phyloP scores from a whole-genome alignment of 2,329 filamentous ascomycete species.

The Trichoderma endophyticum region DNA sequence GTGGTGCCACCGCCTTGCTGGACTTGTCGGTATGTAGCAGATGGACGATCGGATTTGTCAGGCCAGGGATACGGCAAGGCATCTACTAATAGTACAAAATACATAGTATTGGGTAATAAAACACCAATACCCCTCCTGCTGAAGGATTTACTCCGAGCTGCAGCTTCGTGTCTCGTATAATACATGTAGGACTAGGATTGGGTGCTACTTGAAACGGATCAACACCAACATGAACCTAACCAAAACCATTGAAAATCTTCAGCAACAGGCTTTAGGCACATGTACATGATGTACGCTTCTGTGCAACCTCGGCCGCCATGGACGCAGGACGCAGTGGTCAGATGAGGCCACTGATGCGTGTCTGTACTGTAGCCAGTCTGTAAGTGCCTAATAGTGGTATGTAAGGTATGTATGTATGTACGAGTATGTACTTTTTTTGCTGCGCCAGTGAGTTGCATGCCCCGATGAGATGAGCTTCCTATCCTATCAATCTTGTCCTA shows the following conservation, averaged over 20 bases:
- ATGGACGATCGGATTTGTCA: neutral
- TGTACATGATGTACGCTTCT: neutral
- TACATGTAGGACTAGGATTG: neutral
- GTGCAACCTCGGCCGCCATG: neutral
- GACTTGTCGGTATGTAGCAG: neutral
- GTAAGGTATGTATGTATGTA: neutral
- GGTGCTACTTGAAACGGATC: neutral
- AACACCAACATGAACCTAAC: neutral
- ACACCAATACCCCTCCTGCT: neutral
- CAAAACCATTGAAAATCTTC: neutral
- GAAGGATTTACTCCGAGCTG: neutral
- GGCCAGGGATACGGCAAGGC: neutral
- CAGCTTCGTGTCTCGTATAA: neutral
- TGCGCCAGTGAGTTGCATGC: conserved; percentile 1
- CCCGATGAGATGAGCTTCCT: neutral
- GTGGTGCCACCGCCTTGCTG: neutral
- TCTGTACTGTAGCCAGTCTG: neutral
- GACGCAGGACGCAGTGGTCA: conserved; percentile 14
- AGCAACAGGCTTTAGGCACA: neutral
- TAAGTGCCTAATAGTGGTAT: neutral
- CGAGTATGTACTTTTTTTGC: neutral
- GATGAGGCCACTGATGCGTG: conserved; percentile 14
- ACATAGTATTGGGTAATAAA: neutral
- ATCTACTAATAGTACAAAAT: neutral
- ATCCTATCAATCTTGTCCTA: neutral